Evolutionary conservation across 1,284 basidiomycete genomes (phyloP).

Genomic region (Ustilago bromivora): DNA sequence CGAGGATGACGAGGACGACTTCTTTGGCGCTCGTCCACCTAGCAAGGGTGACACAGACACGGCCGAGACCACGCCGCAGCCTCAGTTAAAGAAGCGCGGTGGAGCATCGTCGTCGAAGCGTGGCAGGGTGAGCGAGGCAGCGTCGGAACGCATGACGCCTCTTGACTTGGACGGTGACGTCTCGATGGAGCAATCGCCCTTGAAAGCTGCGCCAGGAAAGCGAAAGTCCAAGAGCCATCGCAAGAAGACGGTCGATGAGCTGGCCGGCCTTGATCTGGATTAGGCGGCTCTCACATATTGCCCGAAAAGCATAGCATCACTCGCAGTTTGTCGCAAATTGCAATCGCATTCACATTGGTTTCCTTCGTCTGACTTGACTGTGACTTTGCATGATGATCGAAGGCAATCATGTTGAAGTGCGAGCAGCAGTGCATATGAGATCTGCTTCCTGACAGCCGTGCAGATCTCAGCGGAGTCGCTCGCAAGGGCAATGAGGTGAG

Average conservation of each 20-base stretch:
- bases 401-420: background rate
- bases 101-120: constrained; percentile 22
- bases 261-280: constrained; percentile 37
- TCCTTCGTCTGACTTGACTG: background rate
- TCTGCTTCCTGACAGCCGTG: background rate
- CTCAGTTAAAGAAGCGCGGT: constrained; percentile 32
- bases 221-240: constrained; percentile 52
- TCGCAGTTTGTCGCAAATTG: background rate
- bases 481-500: background rate
- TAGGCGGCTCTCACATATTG: constrained; percentile 4
- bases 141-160: constrained; percentile 43
- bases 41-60: constrained; percentile 46
- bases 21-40: constrained; percentile 61
- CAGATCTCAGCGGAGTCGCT: background rate
- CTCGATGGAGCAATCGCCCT: constrained; percentile 27
- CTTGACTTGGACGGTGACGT: constrained; percentile 33
- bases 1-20: constrained; percentile 69
- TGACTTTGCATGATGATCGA: background rate
- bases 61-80: constrained; percentile 51
- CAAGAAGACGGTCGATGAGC: constrained; percentile 55
- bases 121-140: constrained; percentile 34
- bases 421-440: background rate
- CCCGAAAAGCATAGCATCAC: background rate
- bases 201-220: constrained; percentile 23
- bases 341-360: background rate